Conservation (phyloP, 75 land plant genomes). For the Sequoiadendron giganteum region DNA sequence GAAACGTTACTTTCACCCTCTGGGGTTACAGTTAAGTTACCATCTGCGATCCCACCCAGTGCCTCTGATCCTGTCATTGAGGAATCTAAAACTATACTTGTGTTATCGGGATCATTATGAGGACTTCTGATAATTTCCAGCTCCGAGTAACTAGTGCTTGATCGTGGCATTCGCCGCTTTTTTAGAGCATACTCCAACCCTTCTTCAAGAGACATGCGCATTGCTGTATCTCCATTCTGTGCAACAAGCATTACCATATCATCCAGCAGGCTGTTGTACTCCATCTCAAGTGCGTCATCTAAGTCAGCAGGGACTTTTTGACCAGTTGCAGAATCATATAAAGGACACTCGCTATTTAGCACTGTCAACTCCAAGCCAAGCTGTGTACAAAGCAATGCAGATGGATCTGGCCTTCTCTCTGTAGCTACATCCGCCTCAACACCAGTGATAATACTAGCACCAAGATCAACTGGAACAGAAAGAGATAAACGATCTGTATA, state of each 20-base stretch:
- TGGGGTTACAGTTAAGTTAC: constrained; percentile 7
- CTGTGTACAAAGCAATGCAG: constrained; percentile 87
- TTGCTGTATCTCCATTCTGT: constrained; percentile 78
- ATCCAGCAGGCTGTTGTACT: constrained; percentile 91
- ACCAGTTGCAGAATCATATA: constrained; percentile 86
- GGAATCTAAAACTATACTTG: constrained; percentile 1
- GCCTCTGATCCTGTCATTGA: background rate
- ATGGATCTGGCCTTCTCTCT: constrained; percentile 93
- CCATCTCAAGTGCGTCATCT: constrained; percentile 93
- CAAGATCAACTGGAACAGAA: constrained; percentile 97
- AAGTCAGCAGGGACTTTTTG: constrained; percentile 77
- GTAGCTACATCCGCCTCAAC: constrained; percentile 94
- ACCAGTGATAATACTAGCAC: constrained; percentile 98
- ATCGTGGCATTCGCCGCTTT: constrained; percentile 41
- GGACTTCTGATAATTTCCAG: background rate
- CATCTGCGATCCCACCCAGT: constrained; percentile 9
- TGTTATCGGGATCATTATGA: background rate
- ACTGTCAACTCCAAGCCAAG: constrained; percentile 88
- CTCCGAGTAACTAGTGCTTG: constrained; percentile 1
- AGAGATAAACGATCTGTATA: constrained; percentile 80
- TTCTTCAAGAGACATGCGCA: constrained; percentile 91
- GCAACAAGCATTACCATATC: constrained; percentile 85
- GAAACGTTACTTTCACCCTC: constrained; percentile 8
- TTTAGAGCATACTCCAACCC: constrained; percentile 85
- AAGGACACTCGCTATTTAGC: constrained; percentile 91